A percentile compares a stretch with the other conserved stretches of the same genome.
Evolutionary conservation across 1,284 basidiomycete genomes (phyloP).

Genomic region (Schizophyllum commune): DNA sequence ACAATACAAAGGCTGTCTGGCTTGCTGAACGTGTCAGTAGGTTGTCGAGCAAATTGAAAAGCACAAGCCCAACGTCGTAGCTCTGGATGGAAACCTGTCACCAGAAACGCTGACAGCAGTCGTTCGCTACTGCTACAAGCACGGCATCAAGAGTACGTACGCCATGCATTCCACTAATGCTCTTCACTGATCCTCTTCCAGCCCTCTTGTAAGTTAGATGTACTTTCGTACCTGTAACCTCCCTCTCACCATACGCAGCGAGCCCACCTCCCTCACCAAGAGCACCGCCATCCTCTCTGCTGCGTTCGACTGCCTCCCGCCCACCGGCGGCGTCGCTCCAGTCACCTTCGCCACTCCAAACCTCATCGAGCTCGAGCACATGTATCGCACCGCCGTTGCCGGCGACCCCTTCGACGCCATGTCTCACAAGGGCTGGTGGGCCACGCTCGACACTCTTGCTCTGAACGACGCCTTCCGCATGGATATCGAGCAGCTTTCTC

Average conservation of each 20-base stretch:
- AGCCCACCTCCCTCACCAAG: conserved; percentile 87
- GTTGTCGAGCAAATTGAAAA: conserved; percentile 34
- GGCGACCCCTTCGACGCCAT: conserved; percentile 41
- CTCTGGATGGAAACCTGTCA: conserved; percentile 78
- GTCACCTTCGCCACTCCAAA: conserved; percentile 77
- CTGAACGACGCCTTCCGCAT: conserved; percentile 57
- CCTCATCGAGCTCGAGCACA: conserved; percentile 60
- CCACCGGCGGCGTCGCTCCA: conserved; percentile 25
- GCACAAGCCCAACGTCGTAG: conserved; percentile 55
- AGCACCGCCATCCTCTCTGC: conserved; percentile 64
- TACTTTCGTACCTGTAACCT: background rate
- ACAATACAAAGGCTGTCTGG: conserved; percentile 1
- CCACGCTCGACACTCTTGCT: conserved; percentile 49
- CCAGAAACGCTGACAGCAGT: conserved; percentile 44
- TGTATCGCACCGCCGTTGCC: conserved; percentile 46
- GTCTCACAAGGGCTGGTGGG: conserved; percentile 57
- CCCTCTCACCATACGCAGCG: conserved; percentile 28
- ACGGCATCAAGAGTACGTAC: conserved; percentile 45
- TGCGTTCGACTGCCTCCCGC: conserved; percentile 29
- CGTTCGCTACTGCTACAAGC: conserved; percentile 39
- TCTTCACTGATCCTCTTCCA: conserved; percentile 33
- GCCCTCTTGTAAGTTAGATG: conserved; percentile 38
- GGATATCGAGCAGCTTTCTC: conserved; percentile 55
- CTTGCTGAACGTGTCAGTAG: conserved; percentile 19
- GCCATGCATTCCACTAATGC: background rate